These are phyloP conservation scores for Blastobotrys illinoisensis DNA, from an alignment of 1,139 yeast species.

Conservation along the genomic window DNA sequence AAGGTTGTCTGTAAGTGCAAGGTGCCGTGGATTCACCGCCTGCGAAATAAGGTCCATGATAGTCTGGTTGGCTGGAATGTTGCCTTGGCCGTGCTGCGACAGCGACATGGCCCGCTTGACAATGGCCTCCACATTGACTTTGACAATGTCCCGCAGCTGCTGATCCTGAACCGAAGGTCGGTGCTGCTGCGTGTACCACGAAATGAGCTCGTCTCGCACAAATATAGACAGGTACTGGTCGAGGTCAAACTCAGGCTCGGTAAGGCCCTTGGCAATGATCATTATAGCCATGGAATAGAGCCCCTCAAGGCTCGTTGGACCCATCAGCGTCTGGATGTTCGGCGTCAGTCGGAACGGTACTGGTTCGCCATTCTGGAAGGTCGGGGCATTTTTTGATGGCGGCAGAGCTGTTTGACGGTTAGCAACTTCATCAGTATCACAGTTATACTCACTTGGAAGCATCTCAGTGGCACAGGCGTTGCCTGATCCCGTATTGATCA, in stretches of 20 bases:
- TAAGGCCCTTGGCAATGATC: constrained; percentile 79
- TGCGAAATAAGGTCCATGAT: constrained; percentile 87
- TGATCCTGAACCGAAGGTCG: constrained; percentile 65
- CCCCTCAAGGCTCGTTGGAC: constrained; percentile 90
- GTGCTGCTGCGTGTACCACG: constrained; percentile 84
- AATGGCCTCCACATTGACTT: constrained; percentile 80
- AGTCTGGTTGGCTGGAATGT: constrained; percentile 84
- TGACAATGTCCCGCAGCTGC: constrained; percentile 80
- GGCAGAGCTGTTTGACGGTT: constrained; percentile 25
- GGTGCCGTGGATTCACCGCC: constrained; percentile 91
- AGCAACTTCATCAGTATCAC: constrained; percentile 35
- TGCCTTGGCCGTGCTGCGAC: constrained; percentile 73
- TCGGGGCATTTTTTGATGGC: constrained; percentile 65
- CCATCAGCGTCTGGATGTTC: constrained; percentile 87
- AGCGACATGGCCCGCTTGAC: constrained; percentile 57
- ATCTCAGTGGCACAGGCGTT: constrained; percentile 92
- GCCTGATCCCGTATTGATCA: constrained; percentile 76
- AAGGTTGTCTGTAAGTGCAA: constrained; percentile 86
- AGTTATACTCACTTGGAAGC: constrained; percentile 57
- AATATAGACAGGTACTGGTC: constrained; percentile 78
- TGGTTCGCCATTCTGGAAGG: constrained; percentile 88
- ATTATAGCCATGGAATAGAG: constrained; percentile 79
- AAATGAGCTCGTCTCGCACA: constrained; percentile 88
- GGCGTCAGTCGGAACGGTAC: constrained; percentile 98
- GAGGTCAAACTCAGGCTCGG: constrained; percentile 82